phyloP scores from a whole-genome alignment of 2,329 filamentous ascomycete genomes.

The Camptophora hylomeconis region DNA sequence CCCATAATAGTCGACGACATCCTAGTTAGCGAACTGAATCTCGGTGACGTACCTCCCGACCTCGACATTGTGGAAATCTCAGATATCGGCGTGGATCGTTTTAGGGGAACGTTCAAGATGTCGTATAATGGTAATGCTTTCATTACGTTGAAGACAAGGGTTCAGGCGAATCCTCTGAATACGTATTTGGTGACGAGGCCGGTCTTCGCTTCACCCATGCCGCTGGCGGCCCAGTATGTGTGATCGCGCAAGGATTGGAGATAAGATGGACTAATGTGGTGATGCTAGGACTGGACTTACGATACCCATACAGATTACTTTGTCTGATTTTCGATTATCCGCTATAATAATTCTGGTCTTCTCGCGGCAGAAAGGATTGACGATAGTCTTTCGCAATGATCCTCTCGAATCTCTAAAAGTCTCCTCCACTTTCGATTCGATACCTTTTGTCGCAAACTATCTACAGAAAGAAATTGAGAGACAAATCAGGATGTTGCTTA shows the following conservation, averaged over 20 bases:
- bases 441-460: slow-evolving; percentile 95
- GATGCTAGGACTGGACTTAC: slow-evolving; percentile 72
- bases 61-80: slow-evolving; percentile 96
- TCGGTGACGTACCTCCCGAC: slow-evolving; percentile 86
- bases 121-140: slow-evolving; percentile 93
- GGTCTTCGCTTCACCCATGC: slow-evolving; percentile 81
- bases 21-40: slow-evolving; percentile 81
- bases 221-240: slow-evolving; percentile 86
- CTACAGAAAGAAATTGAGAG: slow-evolving; percentile 91
- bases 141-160: slow-evolving; percentile 84
- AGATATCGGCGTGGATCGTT: slow-evolving; percentile 90
- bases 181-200: slow-evolving; percentile 89
- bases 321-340: slow-evolving; percentile 89
- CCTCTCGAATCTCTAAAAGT: slow-evolving; percentile 96
- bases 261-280: too few relatives aligned
- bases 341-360: slow-evolving; percentile 97
- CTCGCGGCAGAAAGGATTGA: slow-evolving; percentile 92
- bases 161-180: slow-evolving; percentile 95
- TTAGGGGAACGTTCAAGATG: slow-evolving; percentile 99
- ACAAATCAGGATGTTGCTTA: slow-evolving; percentile 84
- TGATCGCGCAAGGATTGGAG: slow-evolving; percentile 31
- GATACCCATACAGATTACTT: slow-evolving; percentile 91
- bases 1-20: slow-evolving; percentile 99
- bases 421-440: slow-evolving; percentile 96
- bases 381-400: slow-evolving; percentile 94